phyloP scores from a whole-genome alignment of 305 asterid genomes.

The Striga hermonthica region DNA sequence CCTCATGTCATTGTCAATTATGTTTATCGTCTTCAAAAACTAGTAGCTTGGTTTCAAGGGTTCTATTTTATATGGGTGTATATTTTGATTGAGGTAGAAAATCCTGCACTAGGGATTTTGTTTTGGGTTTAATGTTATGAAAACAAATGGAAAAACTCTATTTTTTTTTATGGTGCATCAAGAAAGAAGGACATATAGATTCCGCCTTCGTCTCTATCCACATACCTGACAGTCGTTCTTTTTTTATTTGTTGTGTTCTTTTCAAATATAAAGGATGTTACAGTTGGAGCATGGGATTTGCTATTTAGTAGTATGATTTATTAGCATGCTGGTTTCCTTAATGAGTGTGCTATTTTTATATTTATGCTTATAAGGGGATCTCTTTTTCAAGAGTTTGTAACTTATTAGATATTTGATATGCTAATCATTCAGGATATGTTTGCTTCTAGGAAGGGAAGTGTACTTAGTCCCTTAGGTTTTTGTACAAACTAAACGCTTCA shows the following conservation, averaged over 20 bases:
- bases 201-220: background rate
- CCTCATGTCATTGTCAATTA: no score
- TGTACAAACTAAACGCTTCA: background rate
- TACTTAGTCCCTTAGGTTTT: background rate
- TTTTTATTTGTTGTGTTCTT: conserved; percentile 5
- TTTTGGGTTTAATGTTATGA: conserved; percentile 23
- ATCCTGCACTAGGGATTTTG: conserved; percentile 12
- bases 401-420: background rate
- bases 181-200: background rate
- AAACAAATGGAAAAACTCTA: conserved; percentile 1
- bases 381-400: background rate
- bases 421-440: background rate
- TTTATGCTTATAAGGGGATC: background rate
- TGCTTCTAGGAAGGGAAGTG: background rate
- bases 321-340: background rate
- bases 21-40: no score
- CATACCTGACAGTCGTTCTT: background rate
- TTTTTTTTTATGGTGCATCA: conserved; percentile 17
- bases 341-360: background rate
- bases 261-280: background rate
- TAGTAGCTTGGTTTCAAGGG: no score
- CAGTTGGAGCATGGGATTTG: conserved; percentile 11
- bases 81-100: background rate
- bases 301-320: conserved; percentile 1
- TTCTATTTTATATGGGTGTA: background rate